Percentiles rank a stretch among this genome's conserved stretches.
These are phyloP conservation scores for Clarireedia paspali DNA, from an alignment of 2,329 filamentous ascomycete genomes.

Conservation along the genomic window DNA sequence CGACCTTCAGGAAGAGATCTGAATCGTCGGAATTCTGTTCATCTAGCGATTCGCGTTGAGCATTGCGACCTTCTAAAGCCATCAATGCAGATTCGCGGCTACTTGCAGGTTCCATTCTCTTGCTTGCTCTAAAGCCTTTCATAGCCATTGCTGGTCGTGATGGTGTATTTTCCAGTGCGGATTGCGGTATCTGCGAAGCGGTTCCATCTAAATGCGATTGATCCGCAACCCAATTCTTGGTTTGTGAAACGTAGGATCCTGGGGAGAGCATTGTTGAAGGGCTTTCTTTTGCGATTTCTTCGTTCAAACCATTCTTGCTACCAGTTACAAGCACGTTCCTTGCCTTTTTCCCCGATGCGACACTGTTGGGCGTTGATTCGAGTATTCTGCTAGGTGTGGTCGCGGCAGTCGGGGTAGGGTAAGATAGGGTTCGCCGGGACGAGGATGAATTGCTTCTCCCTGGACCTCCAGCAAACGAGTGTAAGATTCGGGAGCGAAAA, in stretches of 20 bases:
- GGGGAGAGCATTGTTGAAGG: slow-evolving; percentile 24
- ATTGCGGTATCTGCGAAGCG: slow-evolving; percentile 3
- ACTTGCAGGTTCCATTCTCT: slow-evolving; percentile 17
- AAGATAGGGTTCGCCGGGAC: slow-evolving; percentile 9
- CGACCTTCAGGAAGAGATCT: slow-evolving; percentile 27
- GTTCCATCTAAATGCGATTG: slow-evolving; percentile 15
- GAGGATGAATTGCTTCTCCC: slow-evolving; percentile 3
- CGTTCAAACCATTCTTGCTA: slow-evolving; percentile 11
- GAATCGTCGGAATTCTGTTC: slow-evolving; percentile 27
- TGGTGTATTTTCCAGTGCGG: slow-evolving; percentile 9
- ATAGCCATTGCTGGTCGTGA: slow-evolving; percentile 22
- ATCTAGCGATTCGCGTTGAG: slow-evolving; percentile 16
- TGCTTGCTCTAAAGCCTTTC: slow-evolving; percentile 23
- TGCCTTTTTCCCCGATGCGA: slow-evolving; percentile 2
- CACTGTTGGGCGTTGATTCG: not conserved
- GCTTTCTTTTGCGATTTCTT: slow-evolving; percentile 14
- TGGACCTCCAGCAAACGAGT: slow-evolving; percentile 5
- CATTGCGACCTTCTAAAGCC: slow-evolving; percentile 20
- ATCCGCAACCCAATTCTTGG: slow-evolving; percentile 24
- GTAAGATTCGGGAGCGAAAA: slow-evolving; percentile 2
- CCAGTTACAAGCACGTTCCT: slow-evolving; percentile 10
- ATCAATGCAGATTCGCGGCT: slow-evolving; percentile 17
- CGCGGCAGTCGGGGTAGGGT: slow-evolving; percentile 2
- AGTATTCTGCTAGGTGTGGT: not conserved
- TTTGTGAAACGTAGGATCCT: slow-evolving; percentile 17